A percentile compares a stretch with the other conserved stretches of the same genome.
Evolutionary conservation across 139 green algal species (phyloP).

Genomic region (Tetraselmis striata): DNA sequence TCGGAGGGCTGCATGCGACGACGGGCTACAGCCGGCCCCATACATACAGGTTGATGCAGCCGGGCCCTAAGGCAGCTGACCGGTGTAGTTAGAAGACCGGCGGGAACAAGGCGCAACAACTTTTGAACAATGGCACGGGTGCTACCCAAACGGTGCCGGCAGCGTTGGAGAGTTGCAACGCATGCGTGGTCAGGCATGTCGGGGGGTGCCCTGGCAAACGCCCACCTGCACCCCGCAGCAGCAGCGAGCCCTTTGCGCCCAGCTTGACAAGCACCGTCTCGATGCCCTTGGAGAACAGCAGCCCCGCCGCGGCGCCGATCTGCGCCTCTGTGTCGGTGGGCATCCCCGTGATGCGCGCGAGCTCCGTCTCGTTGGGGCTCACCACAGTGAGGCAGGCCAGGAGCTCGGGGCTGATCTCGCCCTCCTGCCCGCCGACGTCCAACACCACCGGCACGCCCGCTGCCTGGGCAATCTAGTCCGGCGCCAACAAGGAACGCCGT

Average conservation of each 20-base stretch:
- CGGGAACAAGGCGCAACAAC: too few relatives aligned
- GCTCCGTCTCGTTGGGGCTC: constrained; percentile 87
- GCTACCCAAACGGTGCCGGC: too few relatives aligned
- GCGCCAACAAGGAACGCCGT: too few relatives aligned
- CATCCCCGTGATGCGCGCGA: constrained; percentile 49
- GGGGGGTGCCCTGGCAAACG: too few relatives aligned
- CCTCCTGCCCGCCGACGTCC: constrained; percentile 73
- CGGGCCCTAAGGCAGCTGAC: too few relatives aligned
- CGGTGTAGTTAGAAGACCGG: too few relatives aligned
- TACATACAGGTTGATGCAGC: too few relatives aligned
- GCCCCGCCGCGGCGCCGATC: constrained; percentile 36
- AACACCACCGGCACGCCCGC: constrained; percentile 74
- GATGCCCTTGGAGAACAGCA: constrained; percentile 51
- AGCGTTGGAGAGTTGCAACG: too few relatives aligned
- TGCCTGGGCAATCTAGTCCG: constrained; percentile 35
- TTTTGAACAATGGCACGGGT: too few relatives aligned
- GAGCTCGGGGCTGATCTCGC: constrained; percentile 44
- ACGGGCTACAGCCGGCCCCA: too few relatives aligned
- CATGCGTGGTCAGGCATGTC: too few relatives aligned
- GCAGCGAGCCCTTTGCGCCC: constrained; percentile 61
- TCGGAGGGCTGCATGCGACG: too few relatives aligned
- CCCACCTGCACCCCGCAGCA: constrained; percentile 36
- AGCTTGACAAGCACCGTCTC: constrained; percentile 80
- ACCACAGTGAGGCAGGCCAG: constrained; percentile 62
- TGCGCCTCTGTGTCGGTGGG: constrained; percentile 40